These are phyloP conservation scores for Pinus taeda DNA, from an alignment of 75 land plant genomes.

Conservation along the genomic window DNA sequence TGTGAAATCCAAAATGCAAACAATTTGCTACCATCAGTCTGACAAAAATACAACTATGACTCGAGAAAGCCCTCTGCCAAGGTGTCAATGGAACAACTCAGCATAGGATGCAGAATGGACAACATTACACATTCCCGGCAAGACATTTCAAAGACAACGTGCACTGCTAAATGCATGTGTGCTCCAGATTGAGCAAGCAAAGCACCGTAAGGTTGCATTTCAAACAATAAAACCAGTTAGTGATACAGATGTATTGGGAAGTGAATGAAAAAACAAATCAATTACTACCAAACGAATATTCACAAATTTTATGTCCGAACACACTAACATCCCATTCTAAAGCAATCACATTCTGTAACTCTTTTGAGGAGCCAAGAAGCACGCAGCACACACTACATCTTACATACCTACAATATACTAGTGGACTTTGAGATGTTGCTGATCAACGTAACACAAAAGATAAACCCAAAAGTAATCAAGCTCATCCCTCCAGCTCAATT, in stretches of 20 bases:
- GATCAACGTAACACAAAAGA: constrained; percentile 9
- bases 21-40: background rate
- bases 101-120: background rate
- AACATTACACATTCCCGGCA: background rate
- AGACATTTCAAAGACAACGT: background rate
- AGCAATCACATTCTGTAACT: constrained; percentile 7
- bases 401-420: constrained; percentile 7
- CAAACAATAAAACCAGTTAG: constrained; percentile 6
- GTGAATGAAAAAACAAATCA: constrained; percentile 3
- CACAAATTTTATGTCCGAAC: constrained; percentile 2
- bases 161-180: background rate
- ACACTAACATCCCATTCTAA: constrained; percentile 11
- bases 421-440: constrained; percentile 8
- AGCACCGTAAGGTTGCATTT: background rate
- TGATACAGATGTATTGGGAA: constrained; percentile 1
- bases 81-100: background rate
- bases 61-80: background rate
- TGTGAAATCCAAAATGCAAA: background rate
- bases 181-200: background rate
- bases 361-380: background rate
- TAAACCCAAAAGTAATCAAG: constrained; percentile 3
- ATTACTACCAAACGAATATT: constrained; percentile 2
- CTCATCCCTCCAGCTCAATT: constrained; percentile 9
- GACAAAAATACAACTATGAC: background rate
- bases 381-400: constrained; percentile 9